Conservation (phyloP, 352 stramenopile genomes). For the Phytophthora pinifolia region DNA sequence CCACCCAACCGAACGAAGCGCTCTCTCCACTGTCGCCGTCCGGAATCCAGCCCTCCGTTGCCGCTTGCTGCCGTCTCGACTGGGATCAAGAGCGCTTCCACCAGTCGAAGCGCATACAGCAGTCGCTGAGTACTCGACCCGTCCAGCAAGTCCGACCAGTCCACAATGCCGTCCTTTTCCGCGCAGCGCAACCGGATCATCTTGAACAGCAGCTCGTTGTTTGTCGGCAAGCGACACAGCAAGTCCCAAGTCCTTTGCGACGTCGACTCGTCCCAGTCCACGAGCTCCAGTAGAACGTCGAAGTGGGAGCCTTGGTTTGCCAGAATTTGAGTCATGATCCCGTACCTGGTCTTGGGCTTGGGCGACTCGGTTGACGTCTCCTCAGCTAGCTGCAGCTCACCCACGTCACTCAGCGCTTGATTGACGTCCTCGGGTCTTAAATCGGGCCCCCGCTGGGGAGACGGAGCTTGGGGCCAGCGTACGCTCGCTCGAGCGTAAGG, state of each 20-base stretch:
- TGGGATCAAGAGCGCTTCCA: constrained; percentile 70
- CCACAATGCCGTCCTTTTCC: constrained; percentile 16
- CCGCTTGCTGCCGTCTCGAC: constrained; percentile 8
- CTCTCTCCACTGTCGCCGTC: constrained; percentile 73
- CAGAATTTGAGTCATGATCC: constrained; percentile 51
- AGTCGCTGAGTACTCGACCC: constrained; percentile 50
- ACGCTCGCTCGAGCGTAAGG: constrained; percentile 45
- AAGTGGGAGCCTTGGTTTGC: constrained; percentile 63
- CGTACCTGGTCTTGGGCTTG: constrained; percentile 27
- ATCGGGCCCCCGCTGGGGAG: constrained; percentile 48
- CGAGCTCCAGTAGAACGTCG: constrained; percentile 54
- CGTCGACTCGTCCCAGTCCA: constrained; percentile 50
- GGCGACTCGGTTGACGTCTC: background rate
- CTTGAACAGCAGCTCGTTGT: constrained; percentile 52
- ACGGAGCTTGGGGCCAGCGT: constrained; percentile 39
- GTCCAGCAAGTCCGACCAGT: constrained; percentile 55
- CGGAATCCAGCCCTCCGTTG: constrained; percentile 32
- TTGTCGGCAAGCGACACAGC: constrained; percentile 69
- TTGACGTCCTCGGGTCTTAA: constrained; percentile 37
- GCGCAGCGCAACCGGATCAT: constrained; percentile 60
- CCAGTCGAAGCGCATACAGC: constrained; percentile 63
- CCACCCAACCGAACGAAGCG: constrained; percentile 74
- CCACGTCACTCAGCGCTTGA: constrained; percentile 12
- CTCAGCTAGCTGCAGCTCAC: too few relatives aligned
- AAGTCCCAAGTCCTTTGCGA: constrained; percentile 74